A percentile compares a stretch with the other conserved stretches of the same genome.
phyloP scores from a whole-genome alignment of 192 early-diverging fungal genomes.

The Globomyces pollinis-pini region DNA sequence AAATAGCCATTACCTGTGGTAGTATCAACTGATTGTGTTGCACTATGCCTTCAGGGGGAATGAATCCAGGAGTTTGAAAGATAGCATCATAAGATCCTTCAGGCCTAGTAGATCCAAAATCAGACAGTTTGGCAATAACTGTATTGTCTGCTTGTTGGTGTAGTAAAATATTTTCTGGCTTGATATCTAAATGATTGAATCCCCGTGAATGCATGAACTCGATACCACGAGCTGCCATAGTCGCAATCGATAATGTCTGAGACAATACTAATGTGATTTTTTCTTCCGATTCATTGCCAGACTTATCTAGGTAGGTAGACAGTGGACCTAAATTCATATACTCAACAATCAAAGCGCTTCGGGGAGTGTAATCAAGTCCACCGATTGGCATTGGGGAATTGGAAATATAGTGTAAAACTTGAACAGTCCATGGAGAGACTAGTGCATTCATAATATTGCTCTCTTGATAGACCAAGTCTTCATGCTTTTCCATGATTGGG shows the following conservation, averaged over 20 bases:
- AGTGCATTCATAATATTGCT: background rate
- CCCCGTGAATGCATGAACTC: background rate
- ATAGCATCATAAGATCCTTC: background rate
- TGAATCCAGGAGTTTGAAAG: conserved; percentile 5
- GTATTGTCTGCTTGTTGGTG: background rate
- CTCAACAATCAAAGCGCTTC: conserved; percentile 2
- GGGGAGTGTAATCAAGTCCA: background rate
- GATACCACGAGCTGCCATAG: background rate
- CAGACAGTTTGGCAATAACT: conserved; percentile 3
- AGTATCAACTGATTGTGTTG: background rate
- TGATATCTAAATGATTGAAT: background rate
- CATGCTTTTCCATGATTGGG: background rate
- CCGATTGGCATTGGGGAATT: background rate
- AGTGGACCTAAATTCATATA: conserved; percentile 10
- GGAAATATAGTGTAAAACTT: background rate
- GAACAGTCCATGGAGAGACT: background rate
- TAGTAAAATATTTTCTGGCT: background rate
- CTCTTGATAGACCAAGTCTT: conserved; percentile 2
- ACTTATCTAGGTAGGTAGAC: too few species aligned
- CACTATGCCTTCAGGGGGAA: conserved; percentile 1
- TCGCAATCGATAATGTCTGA: background rate
- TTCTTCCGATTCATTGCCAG: too few species aligned
- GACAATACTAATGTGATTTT: too few species aligned
- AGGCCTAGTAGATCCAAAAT: conserved; percentile 1
- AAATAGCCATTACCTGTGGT: too few species aligned